Percentiles rank a stretch among this genome's conserved stretches.
These are phyloP conservation scores for Colletotrichum brevisporum DNA, from an alignment of 2,329 filamentous ascomycete species.

Conservation along the genomic window DNA sequence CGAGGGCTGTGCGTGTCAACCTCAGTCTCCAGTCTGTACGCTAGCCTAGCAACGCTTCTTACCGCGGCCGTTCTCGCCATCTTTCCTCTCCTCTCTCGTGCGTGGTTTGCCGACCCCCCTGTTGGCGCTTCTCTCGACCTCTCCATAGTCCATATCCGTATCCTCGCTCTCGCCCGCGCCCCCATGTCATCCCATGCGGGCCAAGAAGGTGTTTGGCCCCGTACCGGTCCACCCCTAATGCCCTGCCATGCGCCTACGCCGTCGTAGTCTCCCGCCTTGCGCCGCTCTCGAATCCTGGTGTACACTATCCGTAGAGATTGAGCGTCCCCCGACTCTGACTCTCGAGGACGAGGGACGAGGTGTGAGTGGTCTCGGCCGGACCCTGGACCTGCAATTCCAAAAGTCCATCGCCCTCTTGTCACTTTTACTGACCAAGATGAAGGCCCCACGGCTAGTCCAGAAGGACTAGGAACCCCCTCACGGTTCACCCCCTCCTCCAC, in stretches of 20 bases:
- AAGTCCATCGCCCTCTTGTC: slow-evolving; percentile 16
- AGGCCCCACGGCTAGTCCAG: slow-evolving; percentile 35
- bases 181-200: slow-evolving; percentile 28
- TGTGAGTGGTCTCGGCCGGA: slow-evolving; percentile 32
- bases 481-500: not conserved
- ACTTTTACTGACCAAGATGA: slow-evolving; percentile 27
- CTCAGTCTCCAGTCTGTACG: not conserved
- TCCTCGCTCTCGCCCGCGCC: not conserved
- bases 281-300: not conserved
- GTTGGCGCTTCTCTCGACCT: not conserved
- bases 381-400: slow-evolving; percentile 34
- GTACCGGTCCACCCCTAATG: slow-evolving; percentile 31
- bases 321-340: not conserved
- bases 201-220: slow-evolving; percentile 38
- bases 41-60: not conserved
- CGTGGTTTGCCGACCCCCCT: not conserved
- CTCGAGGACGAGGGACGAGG: not conserved
- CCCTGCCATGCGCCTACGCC: slow-evolving; percentile 28
- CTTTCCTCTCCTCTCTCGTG: slow-evolving; percentile 9
- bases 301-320: not conserved
- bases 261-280: not conserved
- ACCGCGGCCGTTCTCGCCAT: slow-evolving; percentile 2
- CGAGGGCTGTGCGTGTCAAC: slow-evolving; percentile 29
- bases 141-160: too few relatives aligned
- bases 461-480: slow-evolving; percentile 9